Evolutionary conservation across 345 rosid species (phyloP), one percentile per base, ranked within the genome.

Genomic region (Stellera chamaejasme): DNA sequence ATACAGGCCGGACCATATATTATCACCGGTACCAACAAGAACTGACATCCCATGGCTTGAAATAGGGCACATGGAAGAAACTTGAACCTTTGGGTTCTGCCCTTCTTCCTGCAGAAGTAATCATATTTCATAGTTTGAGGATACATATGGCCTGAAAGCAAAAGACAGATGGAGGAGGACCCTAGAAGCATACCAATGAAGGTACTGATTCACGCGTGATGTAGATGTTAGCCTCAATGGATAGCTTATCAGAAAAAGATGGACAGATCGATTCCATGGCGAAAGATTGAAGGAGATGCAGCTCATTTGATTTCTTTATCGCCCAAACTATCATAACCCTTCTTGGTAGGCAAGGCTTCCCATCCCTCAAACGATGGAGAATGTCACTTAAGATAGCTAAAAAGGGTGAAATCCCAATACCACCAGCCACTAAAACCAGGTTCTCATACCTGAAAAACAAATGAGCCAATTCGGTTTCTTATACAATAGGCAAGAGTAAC

Each of bases 371-470:
- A 12, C 95, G 79, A 66, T 81, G 95, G 57, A 86, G 68, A 70
- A 92, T 65, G 58, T 92, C 95, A 27, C 90, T 82, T 74, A 88
- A 27, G 68, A 92, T 78, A 39, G 96, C 96, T 45, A 92, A 56
- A 75, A 92, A 82, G 0, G 98, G 98, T 13, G 96, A 81, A 63
- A 92, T 83, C 42, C 96, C 98, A 41, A 86, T 88, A 48, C 98
- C 96, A 58, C 98, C 98, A 2, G 96, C 98, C 13, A 92, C 90
- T 62, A 92, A 69, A 48, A 92, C 64, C 45, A 92, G 79, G 79
- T 84, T 81, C 66, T 88, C 89, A 16, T 88, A 88, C 82, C 96
- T 91, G 39, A 2, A 14, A 63, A 45, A 71, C 39, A 64, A 42
- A 55, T 5, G 32, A 13, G 13, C 9, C 39, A 8, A 32, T 32